A percentile compares a stretch with the other conserved stretches of the same genome.
phyloP scores from a whole-genome alignment of 768 basidiomycete genomes.

The Boletus tylopilopsis region DNA sequence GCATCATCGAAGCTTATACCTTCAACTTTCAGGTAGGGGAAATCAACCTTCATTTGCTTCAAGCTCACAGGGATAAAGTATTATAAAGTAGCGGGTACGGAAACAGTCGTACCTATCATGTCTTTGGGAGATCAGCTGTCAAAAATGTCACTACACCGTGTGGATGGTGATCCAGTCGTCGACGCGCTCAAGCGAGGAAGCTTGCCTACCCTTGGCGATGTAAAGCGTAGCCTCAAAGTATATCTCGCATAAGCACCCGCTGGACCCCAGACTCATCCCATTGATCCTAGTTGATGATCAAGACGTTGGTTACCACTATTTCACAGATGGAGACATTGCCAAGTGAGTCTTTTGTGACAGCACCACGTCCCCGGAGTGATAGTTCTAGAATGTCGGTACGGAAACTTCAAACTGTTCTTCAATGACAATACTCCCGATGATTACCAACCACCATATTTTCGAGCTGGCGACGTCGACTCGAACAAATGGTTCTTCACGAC shows the following conservation, averaged over 20 bases:
- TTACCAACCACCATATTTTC: constrained; percentile 83
- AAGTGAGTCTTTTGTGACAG: constrained; percentile 41
- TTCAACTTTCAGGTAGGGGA: constrained; percentile 72
- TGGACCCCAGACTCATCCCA: background rate
- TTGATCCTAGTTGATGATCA: constrained; percentile 57
- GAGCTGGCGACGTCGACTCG: constrained; percentile 63
- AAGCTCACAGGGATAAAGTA: constrained; percentile 46
- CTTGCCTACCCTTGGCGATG: constrained; percentile 71
- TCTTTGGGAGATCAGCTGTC: constrained; percentile 59
- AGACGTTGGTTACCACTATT: constrained; percentile 74
- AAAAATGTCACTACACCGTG: constrained; percentile 43
- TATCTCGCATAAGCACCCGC: background rate
- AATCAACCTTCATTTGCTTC: background rate
- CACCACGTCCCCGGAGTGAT: background rate
- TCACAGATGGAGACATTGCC: constrained; percentile 78
- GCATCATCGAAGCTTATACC: constrained; percentile 85
- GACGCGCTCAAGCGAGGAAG: constrained; percentile 58
- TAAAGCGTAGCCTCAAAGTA: constrained; percentile 80
- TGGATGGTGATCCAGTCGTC: constrained; percentile 52
- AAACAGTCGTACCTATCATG: constrained; percentile 65
- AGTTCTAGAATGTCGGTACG: constrained; percentile 65
- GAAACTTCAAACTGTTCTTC: constrained; percentile 88
- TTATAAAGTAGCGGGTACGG: constrained; percentile 58
- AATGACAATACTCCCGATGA: constrained; percentile 73
- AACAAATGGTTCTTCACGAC: constrained; percentile 83